These are phyloP conservation scores for Penicillium argentinense DNA, from an alignment of 495 filamentous ascomycete genomes.

Conservation along the genomic window DNA sequence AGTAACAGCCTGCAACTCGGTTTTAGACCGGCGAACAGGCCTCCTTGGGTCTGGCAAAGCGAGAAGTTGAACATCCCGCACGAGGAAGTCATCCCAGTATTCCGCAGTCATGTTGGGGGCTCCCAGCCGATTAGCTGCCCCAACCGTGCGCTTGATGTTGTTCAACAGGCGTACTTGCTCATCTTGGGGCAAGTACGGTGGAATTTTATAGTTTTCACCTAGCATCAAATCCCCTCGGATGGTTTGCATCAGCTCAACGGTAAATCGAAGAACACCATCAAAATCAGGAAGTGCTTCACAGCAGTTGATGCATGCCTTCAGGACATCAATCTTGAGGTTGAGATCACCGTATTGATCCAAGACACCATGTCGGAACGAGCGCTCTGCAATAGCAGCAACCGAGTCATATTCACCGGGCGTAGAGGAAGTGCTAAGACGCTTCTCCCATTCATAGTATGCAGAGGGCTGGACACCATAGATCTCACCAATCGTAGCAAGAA, in stretches of 20 bases:
- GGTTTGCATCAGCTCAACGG: conserved; percentile 76
- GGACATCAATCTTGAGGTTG: conserved; percentile 77
- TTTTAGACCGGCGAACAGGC: conserved; percentile 71
- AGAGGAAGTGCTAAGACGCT: conserved; percentile 24
- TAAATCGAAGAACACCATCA: conserved; percentile 80
- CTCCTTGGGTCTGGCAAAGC: conserved; percentile 50
- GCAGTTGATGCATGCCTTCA: conserved; percentile 81
- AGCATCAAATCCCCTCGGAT: conserved; percentile 75
- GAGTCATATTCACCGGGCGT: conserved; percentile 39
- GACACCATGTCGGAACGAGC: conserved; percentile 40
- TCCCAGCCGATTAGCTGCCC: conserved; percentile 71
- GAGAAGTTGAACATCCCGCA: conserved; percentile 74
- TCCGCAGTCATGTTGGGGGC: conserved; percentile 67
- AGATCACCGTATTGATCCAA: conserved; percentile 46
- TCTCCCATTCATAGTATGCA: conserved; percentile 37
- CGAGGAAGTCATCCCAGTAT: conserved; percentile 95
- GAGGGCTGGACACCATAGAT: conserved; percentile 50
- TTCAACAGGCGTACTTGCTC: conserved; percentile 79
- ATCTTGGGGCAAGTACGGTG: conserved; percentile 71
- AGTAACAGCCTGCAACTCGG: conserved; percentile 65
- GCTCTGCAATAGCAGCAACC: conserved; percentile 40
- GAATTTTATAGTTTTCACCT: conserved; percentile 38
- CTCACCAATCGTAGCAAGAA: conserved; percentile 55
- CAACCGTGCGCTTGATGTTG: conserved; percentile 81
- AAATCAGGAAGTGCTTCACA: conserved; percentile 94